These are phyloP conservation scores for Neonothopanus nambi DNA, from an alignment of 1,284 basidiomycete genomes.

Conservation along the genomic window DNA sequence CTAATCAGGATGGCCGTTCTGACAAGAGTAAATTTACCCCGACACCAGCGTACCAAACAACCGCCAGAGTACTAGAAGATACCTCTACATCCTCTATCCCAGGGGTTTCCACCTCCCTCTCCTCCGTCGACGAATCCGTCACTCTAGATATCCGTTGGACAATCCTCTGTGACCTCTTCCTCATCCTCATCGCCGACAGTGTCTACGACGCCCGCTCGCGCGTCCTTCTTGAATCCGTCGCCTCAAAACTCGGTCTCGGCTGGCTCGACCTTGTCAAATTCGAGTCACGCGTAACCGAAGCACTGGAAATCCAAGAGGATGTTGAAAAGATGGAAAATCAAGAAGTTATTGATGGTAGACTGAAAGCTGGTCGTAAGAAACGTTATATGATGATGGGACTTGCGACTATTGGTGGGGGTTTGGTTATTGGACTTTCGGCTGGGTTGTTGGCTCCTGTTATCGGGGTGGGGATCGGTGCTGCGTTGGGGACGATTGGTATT, in stretches of 20 bases:
- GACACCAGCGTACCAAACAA: slow-evolving; percentile 49
- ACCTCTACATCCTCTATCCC: slow-evolving; percentile 42
- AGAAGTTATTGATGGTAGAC: slow-evolving; percentile 74
- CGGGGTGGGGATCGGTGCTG: slow-evolving; percentile 87
- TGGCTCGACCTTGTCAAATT: slow-evolving; percentile 93
- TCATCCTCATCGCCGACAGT: slow-evolving; percentile 90
- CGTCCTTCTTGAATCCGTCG: slow-evolving; percentile 82
- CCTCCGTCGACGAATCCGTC: slow-evolving; percentile 81
- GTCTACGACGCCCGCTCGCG: slow-evolving; percentile 94
- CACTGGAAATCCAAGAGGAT: slow-evolving; percentile 91
- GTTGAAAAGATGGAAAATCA: slow-evolving; percentile 79
- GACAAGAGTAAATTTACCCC: slow-evolving; percentile 15
- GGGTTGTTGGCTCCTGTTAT: slow-evolving; percentile 92
- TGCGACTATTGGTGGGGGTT: slow-evolving; percentile 75
- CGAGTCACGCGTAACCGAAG: slow-evolving; percentile 90
- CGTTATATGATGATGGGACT: slow-evolving; percentile 60
- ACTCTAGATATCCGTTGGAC: slow-evolving; percentile 97
- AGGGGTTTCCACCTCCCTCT: slow-evolving; percentile 85
- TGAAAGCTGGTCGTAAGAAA: slow-evolving; percentile 67
- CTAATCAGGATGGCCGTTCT: background rate
- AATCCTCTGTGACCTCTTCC: slow-evolving; percentile 92
- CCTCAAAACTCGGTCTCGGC: slow-evolving; percentile 81
- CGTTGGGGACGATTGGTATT: slow-evolving; percentile 85
- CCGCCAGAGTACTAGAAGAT: slow-evolving; percentile 62
- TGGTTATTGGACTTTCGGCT: slow-evolving; percentile 92